phyloP scores from a whole-genome alignment of 164 flowering plant genomes.

The Vitis amurensis region DNA sequence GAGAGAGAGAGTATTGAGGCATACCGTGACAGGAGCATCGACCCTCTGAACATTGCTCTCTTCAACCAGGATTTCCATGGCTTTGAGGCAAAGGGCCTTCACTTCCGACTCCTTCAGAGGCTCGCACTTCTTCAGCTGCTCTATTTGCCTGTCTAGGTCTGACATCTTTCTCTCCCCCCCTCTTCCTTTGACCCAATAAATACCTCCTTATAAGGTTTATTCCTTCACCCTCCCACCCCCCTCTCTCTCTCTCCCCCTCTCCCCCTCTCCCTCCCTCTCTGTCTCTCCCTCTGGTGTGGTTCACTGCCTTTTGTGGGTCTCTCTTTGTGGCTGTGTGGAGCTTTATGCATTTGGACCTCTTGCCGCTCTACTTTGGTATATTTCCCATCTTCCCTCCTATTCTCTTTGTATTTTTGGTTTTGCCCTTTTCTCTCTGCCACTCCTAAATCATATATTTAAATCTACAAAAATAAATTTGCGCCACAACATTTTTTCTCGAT shows the following conservation, averaged over 20 bases:
- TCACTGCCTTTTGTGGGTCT: neutral
- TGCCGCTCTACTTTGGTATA: too few relatives aligned
- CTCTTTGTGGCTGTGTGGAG: neutral
- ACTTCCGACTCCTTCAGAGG: conserved; percentile 94
- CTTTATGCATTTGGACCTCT: too few relatives aligned
- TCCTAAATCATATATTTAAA: too few relatives aligned
- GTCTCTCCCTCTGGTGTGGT: conserved; percentile 1
- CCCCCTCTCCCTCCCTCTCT: neutral
- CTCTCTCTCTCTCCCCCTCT: conserved; percentile 8
- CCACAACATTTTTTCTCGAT: too few relatives aligned
- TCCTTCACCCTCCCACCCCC: neutral
- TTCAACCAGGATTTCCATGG: conserved; percentile 97
- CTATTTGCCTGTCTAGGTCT: conserved; percentile 95
- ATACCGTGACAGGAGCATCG: conserved; percentile 95
- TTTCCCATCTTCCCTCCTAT: too few relatives aligned
- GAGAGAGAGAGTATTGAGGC: conserved; percentile 6
- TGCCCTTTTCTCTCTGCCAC: too few relatives aligned
- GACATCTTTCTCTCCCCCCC: conserved; percentile 51
- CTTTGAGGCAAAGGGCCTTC: conserved; percentile 92
- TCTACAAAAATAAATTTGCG: too few relatives aligned
- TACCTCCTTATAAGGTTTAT: neutral
- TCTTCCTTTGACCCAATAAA: neutral
- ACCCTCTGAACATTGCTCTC: conserved; percentile 97
- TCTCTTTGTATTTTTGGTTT: too few relatives aligned
- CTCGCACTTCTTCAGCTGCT: conserved; percentile 93